Base-by-base conservation (phyloP, 2,329 filamentous ascomycete species). In the Penicillium italicum region DNA sequence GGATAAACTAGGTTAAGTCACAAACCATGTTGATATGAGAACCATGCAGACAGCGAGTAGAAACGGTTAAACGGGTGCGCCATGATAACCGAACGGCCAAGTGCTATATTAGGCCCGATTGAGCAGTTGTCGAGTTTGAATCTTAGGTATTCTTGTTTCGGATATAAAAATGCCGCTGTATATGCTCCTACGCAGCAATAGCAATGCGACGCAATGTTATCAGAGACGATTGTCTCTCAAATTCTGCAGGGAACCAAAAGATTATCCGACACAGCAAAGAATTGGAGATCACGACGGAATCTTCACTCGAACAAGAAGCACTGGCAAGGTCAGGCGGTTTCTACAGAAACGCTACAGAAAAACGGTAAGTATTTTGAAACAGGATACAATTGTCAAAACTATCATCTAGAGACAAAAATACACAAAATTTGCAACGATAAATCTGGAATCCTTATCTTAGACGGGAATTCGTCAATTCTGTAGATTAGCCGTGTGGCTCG, bases 21-120 rank as follows among this genome's bases (percentile, higher is more conserved):
- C 50, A 41, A 64, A 62, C 62, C 66, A 71, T 18, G 65, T 62
- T 7, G 66, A 69, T 44, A 62, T 63, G 40, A 72, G 48, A 14
- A 73, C 69, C 34, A 63, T 66, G 42, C 66, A 66, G 62, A 69
- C 26, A 73, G 58, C 40, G 59, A 61, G 50, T 72, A 69, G 58
- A 73, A 70, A 44, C 65, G 66, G 46, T 62, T 68, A 42, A 67
- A 64, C 31, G 68, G 61, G 51, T 64, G 66, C 58, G 72, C 66
- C 59, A 53, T 65, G 16, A 9, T 14, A 16, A 28, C 8, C 34
- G 31, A 8, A 14, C 1, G 30, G 18, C 20, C 8, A 45, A 14
- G 2, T 26, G 2, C 3, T 4, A 14, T 4, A 3, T 18, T 12
- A 26, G n/a, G 12, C 41, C 40, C 12, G 14, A 4, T 14, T 18